Evolutionary conservation across 2,329 filamentous ascomycete species (phyloP), one percentile per base, ranked within the genome.

Genomic region (Alternaria sp.): DNA sequence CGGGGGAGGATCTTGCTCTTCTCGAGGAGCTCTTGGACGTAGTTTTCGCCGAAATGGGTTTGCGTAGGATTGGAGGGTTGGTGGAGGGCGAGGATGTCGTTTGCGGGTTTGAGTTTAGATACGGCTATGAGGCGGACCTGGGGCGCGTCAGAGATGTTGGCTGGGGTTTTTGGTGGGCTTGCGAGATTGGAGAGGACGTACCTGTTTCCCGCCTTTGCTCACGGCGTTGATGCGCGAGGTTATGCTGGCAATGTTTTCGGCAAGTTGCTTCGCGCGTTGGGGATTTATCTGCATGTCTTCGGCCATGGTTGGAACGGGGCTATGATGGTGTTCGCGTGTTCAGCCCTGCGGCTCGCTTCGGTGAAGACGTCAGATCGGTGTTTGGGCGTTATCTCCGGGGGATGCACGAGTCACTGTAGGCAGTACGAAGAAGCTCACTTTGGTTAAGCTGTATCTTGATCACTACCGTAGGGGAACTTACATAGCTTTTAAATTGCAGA

Each of bases 1-100:
- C 81, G 81, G 0, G 95, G 94, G 11, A 99, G 86, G 20, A 97
- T 77, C 36, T 86, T 85, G 1, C 93, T 90, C 80, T 99, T 99
- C 77, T 96, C 91, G 60, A 86, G 85, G 54, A 99, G 86, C 79
- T 99, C 95, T 70, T 85, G 82, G 36, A 81, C 79, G 81, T 99
- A 99, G 83, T 99, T 99, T 81, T 99, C 95, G 71, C 95, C 95
- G 78, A 98, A 98, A 81, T 99, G 92, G 18, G 84, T 69, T 55
- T 94, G 91, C 1, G 65, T 52, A 7, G 69, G 72, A 8, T 64
- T 61, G 24, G 67, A 28, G 0, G 83, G 79, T 70, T 86, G 84
- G 81, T 96, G 90, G 1, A 99, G 87, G 30, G 93, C 90, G 56
- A 96, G 85, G 71, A 99, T 91, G 78, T 99, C 95, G 72, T 91